Conservation (phyloP, 352 stramenopile genomes). For the Pythium oligandrum region DNA sequence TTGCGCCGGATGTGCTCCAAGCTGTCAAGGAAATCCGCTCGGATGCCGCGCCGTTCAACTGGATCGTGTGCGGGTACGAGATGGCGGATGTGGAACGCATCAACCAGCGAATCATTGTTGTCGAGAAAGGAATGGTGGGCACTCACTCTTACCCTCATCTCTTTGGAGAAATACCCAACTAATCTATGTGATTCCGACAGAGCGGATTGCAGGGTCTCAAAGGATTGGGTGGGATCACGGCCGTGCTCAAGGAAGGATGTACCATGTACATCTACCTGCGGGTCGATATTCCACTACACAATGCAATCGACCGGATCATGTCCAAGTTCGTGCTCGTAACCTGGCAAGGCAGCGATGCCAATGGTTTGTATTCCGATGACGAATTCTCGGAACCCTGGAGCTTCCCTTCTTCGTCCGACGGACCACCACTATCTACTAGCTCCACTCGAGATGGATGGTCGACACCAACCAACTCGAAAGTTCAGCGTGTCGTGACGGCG, state of each 20-base stretch:
- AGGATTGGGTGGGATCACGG: constrained; percentile 76
- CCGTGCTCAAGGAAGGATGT: constrained; percentile 57
- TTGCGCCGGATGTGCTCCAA: constrained; percentile 57
- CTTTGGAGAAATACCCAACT: not conserved
- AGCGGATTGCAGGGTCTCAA: constrained; percentile 79
- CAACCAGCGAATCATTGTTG: constrained; percentile 63
- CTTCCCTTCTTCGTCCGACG: constrained; percentile 11
- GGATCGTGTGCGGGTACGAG: constrained; percentile 81
- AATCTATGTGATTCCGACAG: constrained; percentile 20
- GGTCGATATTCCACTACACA: constrained; percentile 81
- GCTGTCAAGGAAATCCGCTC: constrained; percentile 81
- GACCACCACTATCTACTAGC: constrained; percentile 15
- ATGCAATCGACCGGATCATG: constrained; percentile 74
- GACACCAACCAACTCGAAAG: constrained; percentile 54
- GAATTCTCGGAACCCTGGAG: constrained; percentile 24
- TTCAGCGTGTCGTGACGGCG: constrained; percentile 72
- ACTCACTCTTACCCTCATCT: not conserved
- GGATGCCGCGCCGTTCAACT: constrained; percentile 77
- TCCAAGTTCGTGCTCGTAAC: constrained; percentile 87
- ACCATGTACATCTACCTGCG: constrained; percentile 90
- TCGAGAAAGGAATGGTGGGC: constrained; percentile 84
- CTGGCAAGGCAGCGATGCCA: constrained; percentile 60
- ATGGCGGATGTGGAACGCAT: constrained; percentile 50
- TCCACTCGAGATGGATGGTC: constrained; percentile 16
- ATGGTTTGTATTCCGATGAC: constrained; percentile 65